Evolutionary conservation across 192 early-diverging fungal species (phyloP).

Genomic region (Kappamyces sp.): DNA sequence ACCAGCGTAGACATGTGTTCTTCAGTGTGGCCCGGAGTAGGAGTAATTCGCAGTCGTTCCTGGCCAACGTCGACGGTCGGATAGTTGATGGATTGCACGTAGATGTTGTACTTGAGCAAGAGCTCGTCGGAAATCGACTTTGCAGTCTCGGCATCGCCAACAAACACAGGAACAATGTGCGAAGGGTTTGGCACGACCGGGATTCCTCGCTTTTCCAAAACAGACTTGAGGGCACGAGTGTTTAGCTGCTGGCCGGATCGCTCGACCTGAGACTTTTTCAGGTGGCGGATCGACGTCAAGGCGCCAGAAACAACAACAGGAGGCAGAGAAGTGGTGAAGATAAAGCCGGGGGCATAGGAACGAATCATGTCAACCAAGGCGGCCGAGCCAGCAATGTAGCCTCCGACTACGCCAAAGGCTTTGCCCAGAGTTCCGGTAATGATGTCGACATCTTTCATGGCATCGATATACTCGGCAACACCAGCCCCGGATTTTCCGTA

Average conservation of each 20-base stretch:
- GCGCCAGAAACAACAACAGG: constrained; percentile 88
- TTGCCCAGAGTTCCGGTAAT: constrained; percentile 96
- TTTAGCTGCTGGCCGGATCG: constrained; percentile 90
- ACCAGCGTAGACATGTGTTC: constrained; percentile 82
- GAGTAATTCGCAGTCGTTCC: constrained; percentile 96
- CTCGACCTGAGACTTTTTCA: constrained; percentile 78
- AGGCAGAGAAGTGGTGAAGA: constrained; percentile 98
- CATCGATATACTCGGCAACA: constrained; percentile 90
- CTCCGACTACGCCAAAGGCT: constrained; percentile 94
- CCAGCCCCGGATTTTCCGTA: constrained; percentile 90
- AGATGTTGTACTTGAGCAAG: constrained; percentile 82
- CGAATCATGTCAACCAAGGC: constrained; percentile 89
- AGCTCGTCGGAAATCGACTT: constrained; percentile 93
- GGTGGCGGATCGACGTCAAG: constrained; percentile 85
- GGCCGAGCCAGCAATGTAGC: constrained; percentile 90
- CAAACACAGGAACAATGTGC: constrained; percentile 97
- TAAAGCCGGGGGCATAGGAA: constrained; percentile 97
- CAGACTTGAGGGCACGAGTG: constrained; percentile 80
- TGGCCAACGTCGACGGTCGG: constrained; percentile 92
- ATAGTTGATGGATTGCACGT: constrained; percentile 99
- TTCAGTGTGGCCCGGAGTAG: constrained; percentile 86
- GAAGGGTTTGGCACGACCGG: constrained; percentile 98
- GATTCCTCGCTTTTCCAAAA: constrained; percentile 74
- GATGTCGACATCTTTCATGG: constrained; percentile 87
- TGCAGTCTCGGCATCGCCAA: constrained; percentile 92